A percentile compares a stretch with the other conserved stretches of the same genome.
Evolutionary conservation across 225 moss, liverwort and hornwort species (phyloP).

Genomic region (Anthoceros angustus): DNA sequence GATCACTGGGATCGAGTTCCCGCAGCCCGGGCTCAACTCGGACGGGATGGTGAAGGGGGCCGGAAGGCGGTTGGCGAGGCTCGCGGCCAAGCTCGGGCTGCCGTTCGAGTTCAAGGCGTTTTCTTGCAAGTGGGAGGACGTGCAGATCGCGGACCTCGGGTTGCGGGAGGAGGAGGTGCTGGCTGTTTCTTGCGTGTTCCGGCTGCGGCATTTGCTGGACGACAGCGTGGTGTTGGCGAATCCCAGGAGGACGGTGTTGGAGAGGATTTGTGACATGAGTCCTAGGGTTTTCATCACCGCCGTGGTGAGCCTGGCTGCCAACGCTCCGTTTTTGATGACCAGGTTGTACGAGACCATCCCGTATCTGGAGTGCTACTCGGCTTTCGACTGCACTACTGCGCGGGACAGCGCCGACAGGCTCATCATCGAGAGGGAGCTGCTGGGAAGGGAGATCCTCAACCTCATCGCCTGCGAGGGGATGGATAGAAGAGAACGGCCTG

Average conservation of each 20-base stretch:
- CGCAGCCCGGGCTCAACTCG: not conserved
- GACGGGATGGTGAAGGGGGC: not conserved
- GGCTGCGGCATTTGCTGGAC: not conserved
- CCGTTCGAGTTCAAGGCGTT: slow-evolving; percentile 3
- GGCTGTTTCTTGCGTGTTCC: not conserved
- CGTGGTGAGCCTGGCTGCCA: not conserved
- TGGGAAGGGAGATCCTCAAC: not conserved
- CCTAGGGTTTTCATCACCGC: not conserved
- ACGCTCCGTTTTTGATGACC: not conserved
- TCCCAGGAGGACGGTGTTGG: not conserved
- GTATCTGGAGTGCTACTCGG: not conserved
- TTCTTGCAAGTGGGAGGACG: slow-evolving; percentile 1
- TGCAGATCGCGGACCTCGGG: not conserved
- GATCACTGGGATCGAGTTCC: not conserved
- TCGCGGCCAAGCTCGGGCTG: not conserved
- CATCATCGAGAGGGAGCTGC: not conserved
- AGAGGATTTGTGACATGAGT: not conserved
- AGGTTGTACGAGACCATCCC: not conserved
- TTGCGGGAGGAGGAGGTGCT: slow-evolving; percentile 6
- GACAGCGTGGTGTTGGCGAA: slow-evolving; percentile 1
- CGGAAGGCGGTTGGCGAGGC: not conserved
- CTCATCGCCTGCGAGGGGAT: not conserved
- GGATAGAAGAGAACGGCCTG: not conserved
- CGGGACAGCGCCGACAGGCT: not conserved
- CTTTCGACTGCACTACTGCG: not conserved